Evolutionary conservation across 148 eudicot genomes (phyloP), one percentile per base, ranked within the genome.

Genomic region (Vaccinium corymbosum): DNA sequence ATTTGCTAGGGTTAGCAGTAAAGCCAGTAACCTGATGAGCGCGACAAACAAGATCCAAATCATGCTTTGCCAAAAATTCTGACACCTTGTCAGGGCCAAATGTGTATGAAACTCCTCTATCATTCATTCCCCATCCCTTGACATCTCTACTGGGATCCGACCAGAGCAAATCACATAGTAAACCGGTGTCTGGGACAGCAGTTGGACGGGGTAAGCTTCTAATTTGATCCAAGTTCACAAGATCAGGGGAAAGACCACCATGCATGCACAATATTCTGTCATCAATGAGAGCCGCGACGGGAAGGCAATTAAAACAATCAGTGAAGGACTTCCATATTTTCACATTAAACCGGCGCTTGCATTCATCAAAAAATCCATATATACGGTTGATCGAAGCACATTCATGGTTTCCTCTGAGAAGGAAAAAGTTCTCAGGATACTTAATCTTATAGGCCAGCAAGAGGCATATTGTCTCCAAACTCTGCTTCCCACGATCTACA

Each of bases 261-360:
- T 84, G 86, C 86, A 84, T 84, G 76, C 86, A 84, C 51, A 84
- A 71, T 71, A 84, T 84, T 84, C 86, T 84, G 57, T 84, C 86
- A 84, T 84, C 86, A 79, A 84, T 25, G 8, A 84, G 82, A 35
- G 86, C 86, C 3, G 86, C 86, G 53, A 84, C 86, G 7, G 86
- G 86, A 79, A 84, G 86, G 50, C 83, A 84, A 71, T 84, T 84
- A 82, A 84, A 84, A 53, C 86, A 79, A 13, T 79, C 86, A n/a
- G 83, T 79, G 61, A 84, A 84, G 12, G 86, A 79, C 62, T 84
- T 84, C 86, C 86, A 84, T 79, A 84, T 79, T 72, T 79, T 84
- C 56, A 84, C 86, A 64, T 84, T 84, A 79, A 84, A 84, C 51
- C 86, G 75, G 51, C 83, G 82, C 57, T 84, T 84, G 83, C 86